Conservation (phyloP, 1,284 basidiomycete species). For the Macrocystidia cucumis region DNA sequence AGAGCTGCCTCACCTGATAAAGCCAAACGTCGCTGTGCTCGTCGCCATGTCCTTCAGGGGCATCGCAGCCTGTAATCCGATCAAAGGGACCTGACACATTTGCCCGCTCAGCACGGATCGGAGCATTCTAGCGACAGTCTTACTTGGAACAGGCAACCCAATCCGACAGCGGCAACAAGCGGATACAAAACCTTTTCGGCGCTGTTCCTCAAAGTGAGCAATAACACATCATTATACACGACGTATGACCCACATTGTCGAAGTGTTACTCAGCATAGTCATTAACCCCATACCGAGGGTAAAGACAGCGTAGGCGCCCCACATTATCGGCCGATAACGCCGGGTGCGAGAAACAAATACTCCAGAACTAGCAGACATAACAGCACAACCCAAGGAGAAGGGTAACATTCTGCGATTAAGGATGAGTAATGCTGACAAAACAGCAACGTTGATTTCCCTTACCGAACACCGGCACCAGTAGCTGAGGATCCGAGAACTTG, state of each 20-base stretch:
- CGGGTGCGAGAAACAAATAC: slow-evolving; percentile 51
- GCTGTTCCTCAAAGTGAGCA: slow-evolving; percentile 22
- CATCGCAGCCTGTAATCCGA: slow-evolving; percentile 76
- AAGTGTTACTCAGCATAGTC: slow-evolving; percentile 37
- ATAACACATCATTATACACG: background rate
- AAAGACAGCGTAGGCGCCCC: slow-evolving; percentile 47
- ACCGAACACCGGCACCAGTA: slow-evolving; percentile 68
- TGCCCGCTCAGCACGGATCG: background rate
- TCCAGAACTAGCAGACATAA: slow-evolving; percentile 54
- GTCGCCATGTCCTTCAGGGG: slow-evolving; percentile 79
- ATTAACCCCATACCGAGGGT: slow-evolving; percentile 62
- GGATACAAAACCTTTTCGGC: slow-evolving; percentile 55
- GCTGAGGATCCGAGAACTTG: slow-evolving; percentile 75
- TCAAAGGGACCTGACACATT: slow-evolving; percentile 44
- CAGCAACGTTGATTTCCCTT: slow-evolving; percentile 16
- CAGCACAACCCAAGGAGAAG: slow-evolving; percentile 57
- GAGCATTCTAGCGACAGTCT: slow-evolving; percentile 11
- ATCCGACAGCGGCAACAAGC: slow-evolving; percentile 49
- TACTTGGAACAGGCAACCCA: slow-evolving; percentile 62
- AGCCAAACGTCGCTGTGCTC: slow-evolving; percentile 62
- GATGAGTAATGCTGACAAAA: slow-evolving; percentile 1
- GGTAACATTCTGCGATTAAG: slow-evolving; percentile 54
- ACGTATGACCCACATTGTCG: slow-evolving; percentile 33
- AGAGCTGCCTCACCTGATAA: slow-evolving; percentile 45
- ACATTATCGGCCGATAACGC: slow-evolving; percentile 60